Conservation (phyloP, 495 filamentous ascomycete species). For the Aspergillus nanangensis region DNA sequence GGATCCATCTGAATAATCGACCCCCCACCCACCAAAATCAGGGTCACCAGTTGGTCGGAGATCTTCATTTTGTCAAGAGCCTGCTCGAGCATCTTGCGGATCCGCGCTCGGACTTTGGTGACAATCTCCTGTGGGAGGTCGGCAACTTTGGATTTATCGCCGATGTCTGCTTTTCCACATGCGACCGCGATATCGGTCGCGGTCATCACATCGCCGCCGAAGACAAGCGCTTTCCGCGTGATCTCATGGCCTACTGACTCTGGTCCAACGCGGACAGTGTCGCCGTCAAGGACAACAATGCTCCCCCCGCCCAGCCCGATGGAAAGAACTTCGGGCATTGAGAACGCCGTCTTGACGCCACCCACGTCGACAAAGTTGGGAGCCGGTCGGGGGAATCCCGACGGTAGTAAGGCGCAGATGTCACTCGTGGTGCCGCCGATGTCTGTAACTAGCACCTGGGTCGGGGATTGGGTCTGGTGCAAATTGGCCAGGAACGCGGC, state of each 20-base stretch:
- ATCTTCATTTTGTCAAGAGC: slow-evolving; percentile 21
- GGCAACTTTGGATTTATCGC: slow-evolving; percentile 9
- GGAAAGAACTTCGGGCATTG: slow-evolving; percentile 48
- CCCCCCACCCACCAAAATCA: slow-evolving; percentile 21
- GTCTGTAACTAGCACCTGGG: slow-evolving; percentile 7
- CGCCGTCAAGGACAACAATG: slow-evolving; percentile 32
- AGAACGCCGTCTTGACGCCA: slow-evolving; percentile 50
- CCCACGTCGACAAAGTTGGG: slow-evolving; percentile 36
- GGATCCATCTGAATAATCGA: slow-evolving; percentile 19
- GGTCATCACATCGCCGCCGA: slow-evolving; percentile 48
- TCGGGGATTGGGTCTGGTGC: slow-evolving; percentile 2
- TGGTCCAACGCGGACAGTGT: slow-evolving; percentile 43
- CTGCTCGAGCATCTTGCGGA: slow-evolving; percentile 16
- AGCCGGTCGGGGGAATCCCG: slow-evolving; percentile 51
- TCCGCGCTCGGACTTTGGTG: slow-evolving; percentile 8
- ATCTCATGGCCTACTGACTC: slow-evolving; percentile 54
- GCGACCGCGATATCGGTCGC: slow-evolving; percentile 46
- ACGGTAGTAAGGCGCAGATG: slow-evolving; percentile 46
- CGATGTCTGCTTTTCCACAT: slow-evolving; percentile 30
- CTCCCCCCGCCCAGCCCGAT: slow-evolving; percentile 53
- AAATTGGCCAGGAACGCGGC: slow-evolving; percentile 33
- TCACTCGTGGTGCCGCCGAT: slow-evolving; percentile 53
- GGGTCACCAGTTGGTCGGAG: slow-evolving; percentile 13
- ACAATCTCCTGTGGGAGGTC: slow-evolving; percentile 6
- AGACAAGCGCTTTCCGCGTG: slow-evolving; percentile 41